These are phyloP conservation scores for Sugiyamaella valdiviana DNA, from an alignment of 805 yeast species.

Conservation along the genomic window DNA sequence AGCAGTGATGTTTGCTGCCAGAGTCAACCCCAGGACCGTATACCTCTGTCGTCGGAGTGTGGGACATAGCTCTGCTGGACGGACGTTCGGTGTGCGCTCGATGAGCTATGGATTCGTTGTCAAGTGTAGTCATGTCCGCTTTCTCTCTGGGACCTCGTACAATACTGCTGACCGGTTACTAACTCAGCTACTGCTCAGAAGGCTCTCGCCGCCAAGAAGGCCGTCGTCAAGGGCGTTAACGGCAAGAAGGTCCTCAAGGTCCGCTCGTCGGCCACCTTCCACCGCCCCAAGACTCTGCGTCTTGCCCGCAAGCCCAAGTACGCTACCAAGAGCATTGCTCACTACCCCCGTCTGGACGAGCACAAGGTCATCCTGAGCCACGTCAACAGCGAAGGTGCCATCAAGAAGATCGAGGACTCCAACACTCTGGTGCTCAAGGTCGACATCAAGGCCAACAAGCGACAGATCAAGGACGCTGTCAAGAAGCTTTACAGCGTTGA, in stretches of 20 bases:
- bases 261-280: constrained; percentile 93
- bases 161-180: too few relatives aligned
- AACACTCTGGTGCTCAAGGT: constrained; percentile 99
- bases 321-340: constrained; percentile 94
- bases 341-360: constrained; percentile 93
- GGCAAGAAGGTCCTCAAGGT: constrained; percentile 84
- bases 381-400: constrained; percentile 96
- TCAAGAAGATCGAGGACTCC: constrained; percentile 99
- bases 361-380: constrained; percentile 91
- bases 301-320: constrained; percentile 92
- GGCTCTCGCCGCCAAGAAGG: constrained; percentile 98
- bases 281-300: constrained; percentile 94
- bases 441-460: constrained; percentile 93
- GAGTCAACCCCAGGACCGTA: too few relatives aligned
- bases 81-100: too few relatives aligned
- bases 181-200: constrained; percentile 42
- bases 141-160: too few relatives aligned
- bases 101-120: too few relatives aligned
- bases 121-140: too few relatives aligned
- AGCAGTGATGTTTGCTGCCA: too few relatives aligned
- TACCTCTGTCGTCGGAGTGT: too few relatives aligned
- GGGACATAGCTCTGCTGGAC: too few relatives aligned
- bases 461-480: constrained; percentile 97
- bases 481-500: constrained; percentile 98
- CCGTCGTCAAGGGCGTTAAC: constrained; percentile 96